A percentile compares a stretch with the other conserved stretches of the same genome.
These are phyloP conservation scores for Podaxis mareebaensis DNA, from an alignment of 768 basidiomycete species.

Conservation along the genomic window DNA sequence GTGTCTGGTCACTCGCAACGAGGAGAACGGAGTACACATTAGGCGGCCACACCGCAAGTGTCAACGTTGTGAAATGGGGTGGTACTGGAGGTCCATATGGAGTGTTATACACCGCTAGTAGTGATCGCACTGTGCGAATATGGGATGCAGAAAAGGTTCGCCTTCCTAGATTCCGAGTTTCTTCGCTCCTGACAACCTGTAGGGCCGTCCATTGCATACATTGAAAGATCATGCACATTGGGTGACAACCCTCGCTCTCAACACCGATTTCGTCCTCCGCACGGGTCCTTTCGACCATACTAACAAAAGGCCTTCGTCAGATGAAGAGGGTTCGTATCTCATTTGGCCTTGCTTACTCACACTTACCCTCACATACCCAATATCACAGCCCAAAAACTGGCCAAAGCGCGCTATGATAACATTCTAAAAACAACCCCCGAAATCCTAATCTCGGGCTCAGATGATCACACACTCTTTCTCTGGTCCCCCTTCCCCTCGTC, in stretches of 20 bases:
- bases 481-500: slow-evolving; percentile 79
- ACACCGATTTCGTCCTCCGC: slow-evolving; percentile 92
- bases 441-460: slow-evolving; percentile 91
- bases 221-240: slow-evolving; percentile 97
- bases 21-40: slow-evolving; percentile 79
- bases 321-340: slow-evolving; percentile 69
- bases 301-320: slow-evolving; percentile 72
- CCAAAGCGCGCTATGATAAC: slow-evolving; percentile 74
- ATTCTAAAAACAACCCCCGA: slow-evolving; percentile 71
- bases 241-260: slow-evolving; percentile 96
- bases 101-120: slow-evolving; percentile 92
- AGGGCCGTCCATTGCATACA: slow-evolving; percentile 84
- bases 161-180: slow-evolving; percentile 10
- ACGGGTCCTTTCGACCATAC: slow-evolving; percentile 95
- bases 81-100: slow-evolving; percentile 65
- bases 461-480: slow-evolving; percentile 97
- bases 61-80: slow-evolving; percentile 96
- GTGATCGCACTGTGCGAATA: slow-evolving; percentile 90
- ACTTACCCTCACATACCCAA: background rate
- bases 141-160: slow-evolving; percentile 85
- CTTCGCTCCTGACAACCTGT: background rate
- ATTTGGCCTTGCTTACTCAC: background rate
- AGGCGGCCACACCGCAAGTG: slow-evolving; percentile 91
- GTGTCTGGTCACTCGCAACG: slow-evolving; percentile 84
- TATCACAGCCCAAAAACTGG: slow-evolving; percentile 69